Conservation (phyloP, 257 asterid species). For the Solanum arcanum region DNA sequence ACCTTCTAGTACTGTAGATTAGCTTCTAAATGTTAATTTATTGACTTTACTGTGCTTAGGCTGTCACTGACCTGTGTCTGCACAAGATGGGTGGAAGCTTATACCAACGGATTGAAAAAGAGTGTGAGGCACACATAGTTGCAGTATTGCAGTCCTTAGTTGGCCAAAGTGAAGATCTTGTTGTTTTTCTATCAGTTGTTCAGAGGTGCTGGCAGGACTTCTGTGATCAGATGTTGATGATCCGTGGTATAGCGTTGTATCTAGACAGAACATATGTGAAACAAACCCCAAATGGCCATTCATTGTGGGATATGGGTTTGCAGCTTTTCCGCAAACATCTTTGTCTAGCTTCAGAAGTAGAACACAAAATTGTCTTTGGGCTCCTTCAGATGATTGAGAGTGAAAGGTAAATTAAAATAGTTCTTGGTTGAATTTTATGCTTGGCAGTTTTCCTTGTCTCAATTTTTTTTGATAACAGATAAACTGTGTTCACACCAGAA, state of each 20-base stretch:
- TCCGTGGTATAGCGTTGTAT: conserved; percentile 84
- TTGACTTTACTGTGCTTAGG: conserved; percentile 31
- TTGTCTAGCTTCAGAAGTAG: conserved; percentile 79
- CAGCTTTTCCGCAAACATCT: conserved; percentile 92
- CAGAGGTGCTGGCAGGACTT: conserved; percentile 95
- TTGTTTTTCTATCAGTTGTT: conserved; percentile 82
- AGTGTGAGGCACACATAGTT: conserved; percentile 69
- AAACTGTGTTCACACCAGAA: background rate
- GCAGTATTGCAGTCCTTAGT: conserved; percentile 68
- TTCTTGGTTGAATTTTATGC: background rate
- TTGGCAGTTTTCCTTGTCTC: background rate
- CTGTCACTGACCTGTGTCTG: conserved; percentile 83
- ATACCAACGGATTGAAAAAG: conserved; percentile 72
- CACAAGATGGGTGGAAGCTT: conserved; percentile 94
- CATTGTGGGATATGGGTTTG: conserved; percentile 99
- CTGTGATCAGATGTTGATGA: conserved; percentile 95
- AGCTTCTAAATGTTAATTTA: conserved; percentile 10
- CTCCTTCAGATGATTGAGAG: conserved; percentile 84
- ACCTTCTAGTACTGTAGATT: background rate
- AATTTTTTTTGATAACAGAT: background rate
- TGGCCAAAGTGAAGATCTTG: conserved; percentile 85
- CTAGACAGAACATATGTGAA: conserved; percentile 94
- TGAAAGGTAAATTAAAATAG: conserved; percentile 49
- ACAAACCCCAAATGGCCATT: conserved; percentile 76
- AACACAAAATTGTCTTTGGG: conserved; percentile 84